These are phyloP conservation scores for Schoenoplectus triqueter DNA, from an alignment of 202 grass and related monocot species.

Conservation along the genomic window DNA sequence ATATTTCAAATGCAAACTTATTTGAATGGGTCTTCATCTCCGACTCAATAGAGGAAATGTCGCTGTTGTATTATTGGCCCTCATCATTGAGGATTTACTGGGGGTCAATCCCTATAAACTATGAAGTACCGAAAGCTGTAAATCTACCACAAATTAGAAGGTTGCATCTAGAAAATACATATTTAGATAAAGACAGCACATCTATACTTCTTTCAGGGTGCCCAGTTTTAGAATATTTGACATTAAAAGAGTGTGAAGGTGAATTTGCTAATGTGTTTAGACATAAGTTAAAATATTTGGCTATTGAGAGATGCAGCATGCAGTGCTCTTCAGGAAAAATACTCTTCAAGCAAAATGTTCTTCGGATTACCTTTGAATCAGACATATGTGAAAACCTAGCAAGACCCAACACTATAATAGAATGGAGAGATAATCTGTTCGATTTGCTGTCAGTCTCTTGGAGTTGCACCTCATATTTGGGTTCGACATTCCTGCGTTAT, in stretches of 20 bases:
- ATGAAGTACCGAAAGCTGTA: neutral
- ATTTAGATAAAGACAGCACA: neutral
- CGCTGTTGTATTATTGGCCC: neutral
- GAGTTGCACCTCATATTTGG: neutral
- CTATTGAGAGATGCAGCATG: neutral
- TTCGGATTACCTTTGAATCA: neutral
- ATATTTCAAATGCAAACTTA: neutral
- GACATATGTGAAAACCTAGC: neutral
- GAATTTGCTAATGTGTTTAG: neutral
- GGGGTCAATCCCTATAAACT: neutral
- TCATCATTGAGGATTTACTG: too few relatives aligned
- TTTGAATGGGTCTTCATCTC: neutral
- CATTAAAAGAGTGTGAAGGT: neutral
- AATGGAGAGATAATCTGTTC: neutral
- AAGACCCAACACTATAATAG: neutral
- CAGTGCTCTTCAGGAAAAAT: neutral
- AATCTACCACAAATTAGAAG: conserved; percentile 2
- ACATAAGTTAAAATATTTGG: neutral
- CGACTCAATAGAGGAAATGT: neutral
- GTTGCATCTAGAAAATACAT: neutral
- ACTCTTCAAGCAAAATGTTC: neutral
- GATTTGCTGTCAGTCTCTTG: neutral
- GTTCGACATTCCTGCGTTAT: neutral
- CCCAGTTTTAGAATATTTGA: neutral
- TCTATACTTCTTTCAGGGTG: conserved; percentile 9